These are phyloP conservation scores for Dioscorea zingiberensis DNA, from an alignment of 106 monocot genomes.

Conservation along the genomic window DNA sequence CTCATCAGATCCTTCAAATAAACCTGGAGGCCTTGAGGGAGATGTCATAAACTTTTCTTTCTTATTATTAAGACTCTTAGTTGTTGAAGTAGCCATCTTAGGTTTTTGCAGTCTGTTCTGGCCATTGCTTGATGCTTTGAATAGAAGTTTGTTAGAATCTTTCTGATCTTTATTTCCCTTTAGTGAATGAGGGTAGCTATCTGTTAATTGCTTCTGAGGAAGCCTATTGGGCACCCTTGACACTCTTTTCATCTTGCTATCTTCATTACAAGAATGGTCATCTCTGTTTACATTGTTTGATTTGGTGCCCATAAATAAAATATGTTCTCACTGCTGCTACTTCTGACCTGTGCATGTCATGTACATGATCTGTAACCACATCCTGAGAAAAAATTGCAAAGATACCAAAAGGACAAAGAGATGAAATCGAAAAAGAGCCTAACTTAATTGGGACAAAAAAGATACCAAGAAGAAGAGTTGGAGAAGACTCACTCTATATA, in stretches of 20 bases:
- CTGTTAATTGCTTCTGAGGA: constrained; percentile 41
- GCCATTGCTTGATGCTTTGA: constrained; percentile 42
- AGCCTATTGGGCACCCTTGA: constrained; percentile 72
- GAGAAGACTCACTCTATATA: too few relatives aligned
- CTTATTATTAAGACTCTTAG: constrained; percentile 28
- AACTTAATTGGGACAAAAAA: too few relatives aligned
- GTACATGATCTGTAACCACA: constrained; percentile 16
- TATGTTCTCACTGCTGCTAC: constrained; percentile 2
- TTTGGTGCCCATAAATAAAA: constrained; percentile 58
- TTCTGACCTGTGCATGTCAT: constrained; percentile 19
- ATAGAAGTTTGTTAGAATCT: constrained; percentile 51
- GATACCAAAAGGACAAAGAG: too few relatives aligned
- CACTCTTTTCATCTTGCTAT: constrained; percentile 44
- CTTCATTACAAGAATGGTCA: constrained; percentile 34
- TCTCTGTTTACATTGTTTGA: constrained; percentile 61
- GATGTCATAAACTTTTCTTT: constrained; percentile 37
- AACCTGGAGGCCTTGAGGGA: constrained; percentile 34
- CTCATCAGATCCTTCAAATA: constrained; percentile 74
- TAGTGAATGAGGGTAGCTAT: constrained; percentile 36
- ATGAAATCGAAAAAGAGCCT: too few relatives aligned
- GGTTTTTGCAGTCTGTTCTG: constrained; percentile 55
- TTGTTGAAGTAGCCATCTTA: constrained; percentile 19
- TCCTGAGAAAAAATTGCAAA: background rate
- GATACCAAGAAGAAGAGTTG: too few relatives aligned
- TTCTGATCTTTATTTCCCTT: constrained; percentile 34